Base-by-base conservation (phyloP, 192 early-diverging fungal genomes). In the Diversispora epigaea region DNA sequence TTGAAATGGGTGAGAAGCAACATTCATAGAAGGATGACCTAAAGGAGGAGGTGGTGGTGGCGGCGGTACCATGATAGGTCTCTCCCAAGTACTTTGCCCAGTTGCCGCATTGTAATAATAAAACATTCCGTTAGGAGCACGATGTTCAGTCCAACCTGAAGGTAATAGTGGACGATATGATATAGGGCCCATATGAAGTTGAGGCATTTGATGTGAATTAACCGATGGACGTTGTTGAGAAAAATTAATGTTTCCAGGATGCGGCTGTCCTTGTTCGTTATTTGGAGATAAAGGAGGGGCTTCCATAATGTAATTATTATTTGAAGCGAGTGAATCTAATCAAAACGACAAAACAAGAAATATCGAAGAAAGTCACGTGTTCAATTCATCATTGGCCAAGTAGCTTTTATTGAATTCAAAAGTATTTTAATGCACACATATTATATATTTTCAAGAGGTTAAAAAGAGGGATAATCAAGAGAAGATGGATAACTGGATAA, bases 21-120 rank as follows among this genome's bases (percentile, higher is more conserved):
- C 12, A 63, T 72, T 61, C 79, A 77, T 25, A 69, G 82, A 80
- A 32, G 79, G 76, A 4, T 41, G 43, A 1, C 69, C 76, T 40
- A 78, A 73, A 73, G 68, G 67, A 6, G 75, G 76, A 21, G 63
- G 62, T 60, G 78, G 75, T 1, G 67, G 77, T 4, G 63, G 62
- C 57, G 78, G 75, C 0, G 67, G 77, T 4, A 62, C 71, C 19
- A 79, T 61, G 21, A 74, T 66, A 19, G 87, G 87, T 50, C 80
- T 78, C 32, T 87, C 77, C 93, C 93, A 95, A n/a, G 86, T 83
- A 70, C 87, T 92, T 76, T 89, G 79, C 46, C 86, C 87, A 8
- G 91, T 92, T 10, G 84, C 73, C 0, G 89, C 71, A 76, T 95
- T 93, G 79, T 91, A 92, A 72, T 84, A 94, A 77, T 93, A 95